A percentile compares a stretch with the other conserved stretches of the same genome.
Evolutionary conservation across 2,329 filamentous ascomycete species (phyloP).

Genomic region (Drechslera avenae): DNA sequence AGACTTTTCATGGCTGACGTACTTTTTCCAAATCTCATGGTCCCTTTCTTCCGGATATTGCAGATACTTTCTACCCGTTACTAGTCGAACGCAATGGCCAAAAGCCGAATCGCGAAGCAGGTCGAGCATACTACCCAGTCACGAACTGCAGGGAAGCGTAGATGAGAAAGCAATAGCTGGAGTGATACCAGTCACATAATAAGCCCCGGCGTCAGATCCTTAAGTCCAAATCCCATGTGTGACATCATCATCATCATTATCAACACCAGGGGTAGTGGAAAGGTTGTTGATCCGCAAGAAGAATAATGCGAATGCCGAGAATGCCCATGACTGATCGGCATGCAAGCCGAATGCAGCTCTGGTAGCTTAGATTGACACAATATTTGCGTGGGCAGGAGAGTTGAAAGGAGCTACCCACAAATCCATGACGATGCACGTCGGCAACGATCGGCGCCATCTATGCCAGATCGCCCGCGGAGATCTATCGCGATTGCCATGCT

Average conservation of each 20-base stretch:
- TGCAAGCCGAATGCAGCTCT: slow-evolving; percentile 1
- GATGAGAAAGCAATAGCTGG: no score
- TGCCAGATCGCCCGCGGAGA: slow-evolving; percentile 8
- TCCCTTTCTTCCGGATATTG: slow-evolving; percentile 57
- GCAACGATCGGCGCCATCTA: slow-evolving; percentile 10
- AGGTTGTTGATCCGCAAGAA: neutral
- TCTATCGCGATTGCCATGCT: neutral
- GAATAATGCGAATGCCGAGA: neutral
- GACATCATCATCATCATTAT: slow-evolving; percentile 15
- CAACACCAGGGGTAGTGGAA: neutral
- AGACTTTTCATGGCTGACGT: slow-evolving; percentile 57
- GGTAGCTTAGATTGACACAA: slow-evolving; percentile 8
- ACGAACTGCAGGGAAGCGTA: neutral
- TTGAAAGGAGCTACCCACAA: neutral
- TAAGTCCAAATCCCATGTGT: slow-evolving; percentile 1
- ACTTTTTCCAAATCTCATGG: slow-evolving; percentile 55
- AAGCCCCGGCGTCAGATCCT: slow-evolving; percentile 6
- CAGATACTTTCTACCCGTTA: slow-evolving; percentile 47
- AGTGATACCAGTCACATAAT: neutral
- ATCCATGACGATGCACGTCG: slow-evolving; percentile 17
- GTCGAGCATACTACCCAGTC: slow-evolving; percentile 18
- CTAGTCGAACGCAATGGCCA: slow-evolving; percentile 50
- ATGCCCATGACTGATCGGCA: neutral
- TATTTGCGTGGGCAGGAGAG: slow-evolving; percentile 1
- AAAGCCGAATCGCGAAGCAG: slow-evolving; percentile 31